phyloP scores from a whole-genome alignment of 2,329 filamentous ascomycete species.

The Pseudogymnoascus sp. region DNA sequence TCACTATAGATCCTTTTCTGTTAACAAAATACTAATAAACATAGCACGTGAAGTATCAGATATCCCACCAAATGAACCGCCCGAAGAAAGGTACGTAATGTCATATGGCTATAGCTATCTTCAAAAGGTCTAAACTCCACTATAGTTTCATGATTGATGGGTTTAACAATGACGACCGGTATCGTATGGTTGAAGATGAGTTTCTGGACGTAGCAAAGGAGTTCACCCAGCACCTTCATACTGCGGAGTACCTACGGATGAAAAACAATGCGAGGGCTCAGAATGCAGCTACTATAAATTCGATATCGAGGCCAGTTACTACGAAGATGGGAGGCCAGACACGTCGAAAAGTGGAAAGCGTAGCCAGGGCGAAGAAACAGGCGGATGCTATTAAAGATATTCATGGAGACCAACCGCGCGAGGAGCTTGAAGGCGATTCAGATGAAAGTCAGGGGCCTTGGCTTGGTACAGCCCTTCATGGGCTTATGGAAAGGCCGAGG shows the following conservation, averaged over 20 bases:
- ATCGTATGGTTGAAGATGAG: slow-evolving; percentile 80
- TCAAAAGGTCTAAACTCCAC: neutral
- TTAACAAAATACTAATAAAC: neutral
- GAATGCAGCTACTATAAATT: slow-evolving; percentile 41
- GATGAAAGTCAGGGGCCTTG: slow-evolving; percentile 31
- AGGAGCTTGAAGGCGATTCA: slow-evolving; percentile 18
- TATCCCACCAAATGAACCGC: neutral
- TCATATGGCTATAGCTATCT: neutral
- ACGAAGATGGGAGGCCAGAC: slow-evolving; percentile 26
- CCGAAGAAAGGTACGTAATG: neutral
- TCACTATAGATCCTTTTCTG: neutral
- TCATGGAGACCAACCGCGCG: slow-evolving; percentile 18
- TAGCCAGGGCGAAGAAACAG: slow-evolving; percentile 32
- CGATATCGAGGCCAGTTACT: slow-evolving; percentile 34
- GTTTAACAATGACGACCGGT: slow-evolving; percentile 60
- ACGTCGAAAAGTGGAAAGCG: slow-evolving; percentile 27
- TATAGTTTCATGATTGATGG: slow-evolving; percentile 50
- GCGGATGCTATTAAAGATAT: slow-evolving; percentile 25
- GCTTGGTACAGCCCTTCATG: slow-evolving; percentile 34
- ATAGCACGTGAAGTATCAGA: neutral
- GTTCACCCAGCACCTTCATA: slow-evolving; percentile 69
- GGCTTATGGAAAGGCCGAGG: slow-evolving; percentile 37
- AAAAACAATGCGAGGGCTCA: slow-evolving; percentile 49
- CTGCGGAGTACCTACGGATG: slow-evolving; percentile 67
- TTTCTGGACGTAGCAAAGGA: slow-evolving; percentile 58